A percentile compares a stretch with the other conserved stretches of the same genome.
Evolutionary conservation across 1,139 yeast species (phyloP).

Genomic region (Diutina mesorugosa): DNA sequence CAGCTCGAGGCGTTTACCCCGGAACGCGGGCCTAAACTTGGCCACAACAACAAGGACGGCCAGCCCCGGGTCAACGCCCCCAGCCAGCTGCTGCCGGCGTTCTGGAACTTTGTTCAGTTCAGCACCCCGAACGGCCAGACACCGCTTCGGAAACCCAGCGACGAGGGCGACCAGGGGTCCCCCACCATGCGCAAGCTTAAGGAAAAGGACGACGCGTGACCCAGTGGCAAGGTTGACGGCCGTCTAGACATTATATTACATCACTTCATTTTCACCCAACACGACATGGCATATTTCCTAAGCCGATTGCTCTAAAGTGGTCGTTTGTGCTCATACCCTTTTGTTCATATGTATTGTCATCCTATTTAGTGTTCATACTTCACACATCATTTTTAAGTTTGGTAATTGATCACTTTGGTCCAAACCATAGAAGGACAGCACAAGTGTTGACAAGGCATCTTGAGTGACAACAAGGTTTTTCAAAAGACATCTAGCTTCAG

Average conservation of each 20-base stretch:
- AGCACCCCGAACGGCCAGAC: slow-evolving; percentile 52
- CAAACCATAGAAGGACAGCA: too few species aligned
- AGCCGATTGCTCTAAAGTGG: too few species aligned
- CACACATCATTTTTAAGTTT: too few species aligned
- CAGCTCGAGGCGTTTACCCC: slow-evolving; percentile 78
- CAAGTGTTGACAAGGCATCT: too few species aligned
- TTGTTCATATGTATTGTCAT: too few species aligned
- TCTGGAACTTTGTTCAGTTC: slow-evolving; percentile 70
- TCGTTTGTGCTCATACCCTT: too few species aligned
- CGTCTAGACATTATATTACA: not conserved
- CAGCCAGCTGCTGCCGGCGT: slow-evolving; percentile 54
- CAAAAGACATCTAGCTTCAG: too few species aligned
- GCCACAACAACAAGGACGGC: slow-evolving; percentile 7
- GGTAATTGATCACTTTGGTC: too few species aligned
- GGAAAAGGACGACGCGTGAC: not conserved
- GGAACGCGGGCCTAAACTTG: slow-evolving; percentile 48
- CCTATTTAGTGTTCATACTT: too few species aligned
- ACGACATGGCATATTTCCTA: too few species aligned
- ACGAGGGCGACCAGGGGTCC: slow-evolving; percentile 24
- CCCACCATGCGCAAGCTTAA: slow-evolving; percentile 24
- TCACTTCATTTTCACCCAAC: too few species aligned
- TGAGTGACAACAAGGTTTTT: too few species aligned
- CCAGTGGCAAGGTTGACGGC: not conserved
- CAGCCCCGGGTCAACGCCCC: slow-evolving; percentile 13
- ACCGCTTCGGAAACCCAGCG: slow-evolving; percentile 26